phyloP scores from a whole-genome alignment of 768 basidiomycete genomes.

The Flagelloscypha sp. region DNA sequence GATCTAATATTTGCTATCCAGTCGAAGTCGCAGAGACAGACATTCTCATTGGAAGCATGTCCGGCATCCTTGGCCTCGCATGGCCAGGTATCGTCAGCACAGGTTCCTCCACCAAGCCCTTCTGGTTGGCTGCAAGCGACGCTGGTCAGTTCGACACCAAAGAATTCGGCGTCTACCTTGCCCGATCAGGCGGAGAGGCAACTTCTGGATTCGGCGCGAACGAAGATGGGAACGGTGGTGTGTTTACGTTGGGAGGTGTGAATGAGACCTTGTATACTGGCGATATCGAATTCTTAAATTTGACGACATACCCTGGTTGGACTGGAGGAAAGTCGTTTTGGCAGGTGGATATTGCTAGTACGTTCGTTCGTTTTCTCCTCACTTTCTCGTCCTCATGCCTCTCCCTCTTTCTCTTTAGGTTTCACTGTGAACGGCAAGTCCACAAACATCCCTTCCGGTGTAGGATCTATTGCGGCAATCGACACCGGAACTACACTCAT shows the following conservation, averaged over 20 bases:
- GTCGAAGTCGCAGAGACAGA: constrained; percentile 26
- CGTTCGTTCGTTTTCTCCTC: constrained; percentile 6
- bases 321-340: constrained; percentile 35
- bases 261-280: constrained; percentile 45
- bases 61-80: constrained; percentile 48
- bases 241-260: neutral
- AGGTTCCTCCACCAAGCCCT: constrained; percentile 26
- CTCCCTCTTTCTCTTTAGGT: constrained; percentile 15
- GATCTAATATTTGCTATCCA: too few species aligned
- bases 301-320: constrained; percentile 34
- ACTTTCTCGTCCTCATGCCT: neutral
- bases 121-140: constrained; percentile 3
- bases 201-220: constrained; percentile 1
- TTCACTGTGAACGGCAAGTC: constrained; percentile 27
- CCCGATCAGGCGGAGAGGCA: too few species aligned
- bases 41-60: constrained; percentile 36
- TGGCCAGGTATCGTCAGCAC: constrained; percentile 37
- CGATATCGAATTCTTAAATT: constrained; percentile 45
- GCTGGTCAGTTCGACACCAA: constrained; percentile 16
- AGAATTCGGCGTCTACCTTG: constrained; percentile 39
- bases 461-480: constrained; percentile 33
- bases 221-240: too few species aligned
- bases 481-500: constrained; percentile 59
- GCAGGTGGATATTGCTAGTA: constrained; percentile 33
- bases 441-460: constrained; percentile 13